Evolutionary conservation across 306 rosid genomes (phyloP).

Genomic region (Quillaja saponaria): DNA sequence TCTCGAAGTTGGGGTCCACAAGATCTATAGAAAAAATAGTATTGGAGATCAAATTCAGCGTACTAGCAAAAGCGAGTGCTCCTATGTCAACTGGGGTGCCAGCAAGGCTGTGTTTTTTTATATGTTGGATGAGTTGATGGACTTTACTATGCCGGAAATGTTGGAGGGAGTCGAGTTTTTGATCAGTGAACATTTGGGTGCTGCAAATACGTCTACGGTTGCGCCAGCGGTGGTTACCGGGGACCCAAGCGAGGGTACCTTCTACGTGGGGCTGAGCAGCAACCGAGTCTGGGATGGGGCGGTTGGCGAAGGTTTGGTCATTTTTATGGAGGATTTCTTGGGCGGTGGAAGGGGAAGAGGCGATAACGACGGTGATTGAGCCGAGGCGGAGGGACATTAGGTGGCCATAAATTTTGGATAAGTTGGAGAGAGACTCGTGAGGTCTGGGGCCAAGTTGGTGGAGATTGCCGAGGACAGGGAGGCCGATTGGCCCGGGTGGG

Average conservation of each 20-base stretch:
- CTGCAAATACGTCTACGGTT: constrained; percentile 58
- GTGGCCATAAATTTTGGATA: constrained; percentile 48
- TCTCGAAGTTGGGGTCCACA: constrained; percentile 43
- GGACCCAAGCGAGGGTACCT: constrained; percentile 62
- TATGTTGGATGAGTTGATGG: constrained; percentile 38
- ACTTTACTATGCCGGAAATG: constrained; percentile 51
- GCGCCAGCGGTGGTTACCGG: constrained; percentile 48
- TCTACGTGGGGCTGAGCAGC: constrained; percentile 54
- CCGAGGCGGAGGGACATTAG: constrained; percentile 58
- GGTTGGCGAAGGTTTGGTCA: constrained; percentile 47
- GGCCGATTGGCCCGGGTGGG: constrained; percentile 55
- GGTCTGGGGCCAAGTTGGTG: constrained; percentile 53
- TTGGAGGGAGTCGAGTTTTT: constrained; percentile 50
- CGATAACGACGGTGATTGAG: constrained; percentile 39
- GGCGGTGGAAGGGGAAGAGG: constrained; percentile 48
- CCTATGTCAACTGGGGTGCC: constrained; percentile 38
- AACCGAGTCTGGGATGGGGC: constrained; percentile 47
- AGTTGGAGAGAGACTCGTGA: constrained; percentile 41
- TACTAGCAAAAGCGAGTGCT: constrained; percentile 44
- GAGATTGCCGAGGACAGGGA: constrained; percentile 58
- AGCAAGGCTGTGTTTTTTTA: constrained; percentile 5
- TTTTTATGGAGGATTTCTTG: constrained; percentile 56
- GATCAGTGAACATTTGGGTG: constrained; percentile 44
- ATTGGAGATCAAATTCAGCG: constrained; percentile 54
- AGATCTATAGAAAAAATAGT: constrained; percentile 59